These are phyloP conservation scores for Ceratobasidium theobromae DNA, from an alignment of 1,284 basidiomycete species.

Conservation along the genomic window DNA sequence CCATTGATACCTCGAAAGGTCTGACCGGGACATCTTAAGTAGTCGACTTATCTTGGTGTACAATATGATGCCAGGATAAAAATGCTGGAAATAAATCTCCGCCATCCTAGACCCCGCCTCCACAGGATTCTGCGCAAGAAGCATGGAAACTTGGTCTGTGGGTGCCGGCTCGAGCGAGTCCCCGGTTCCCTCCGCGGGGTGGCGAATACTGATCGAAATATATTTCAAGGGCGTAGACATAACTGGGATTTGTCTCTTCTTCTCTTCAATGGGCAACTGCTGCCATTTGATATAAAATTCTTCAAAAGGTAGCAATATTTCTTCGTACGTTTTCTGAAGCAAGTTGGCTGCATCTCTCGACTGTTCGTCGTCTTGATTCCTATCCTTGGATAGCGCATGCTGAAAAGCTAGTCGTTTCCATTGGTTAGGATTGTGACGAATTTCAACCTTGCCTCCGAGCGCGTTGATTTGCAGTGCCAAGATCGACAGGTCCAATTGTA, in stretches of 20 bases:
- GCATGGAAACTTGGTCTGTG: background rate
- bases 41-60: background rate
- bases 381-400: background rate
- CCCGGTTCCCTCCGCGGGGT: no score
- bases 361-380: background rate
- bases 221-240: background rate
- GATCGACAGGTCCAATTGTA: background rate
- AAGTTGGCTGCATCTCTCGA: background rate
- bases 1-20: background rate
- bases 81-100: background rate
- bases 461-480: background rate
- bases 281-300: conserved; percentile 8
- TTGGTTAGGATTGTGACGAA: background rate
- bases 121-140: background rate
- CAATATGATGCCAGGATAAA: background rate
- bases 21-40: background rate
- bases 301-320: background rate
- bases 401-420: background rate
- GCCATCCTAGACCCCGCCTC: background rate
- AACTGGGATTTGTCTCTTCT: background rate
- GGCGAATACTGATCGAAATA: background rate
- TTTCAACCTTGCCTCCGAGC: conserved; percentile 1
- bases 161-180: no score
- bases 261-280: background rate
- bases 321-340: background rate